Percentiles rank a stretch among this genome's conserved stretches.
These are phyloP conservation scores for Trichosporon sp. DNA, from an alignment of 1,284 basidiomycete species.

Conservation along the genomic window DNA sequence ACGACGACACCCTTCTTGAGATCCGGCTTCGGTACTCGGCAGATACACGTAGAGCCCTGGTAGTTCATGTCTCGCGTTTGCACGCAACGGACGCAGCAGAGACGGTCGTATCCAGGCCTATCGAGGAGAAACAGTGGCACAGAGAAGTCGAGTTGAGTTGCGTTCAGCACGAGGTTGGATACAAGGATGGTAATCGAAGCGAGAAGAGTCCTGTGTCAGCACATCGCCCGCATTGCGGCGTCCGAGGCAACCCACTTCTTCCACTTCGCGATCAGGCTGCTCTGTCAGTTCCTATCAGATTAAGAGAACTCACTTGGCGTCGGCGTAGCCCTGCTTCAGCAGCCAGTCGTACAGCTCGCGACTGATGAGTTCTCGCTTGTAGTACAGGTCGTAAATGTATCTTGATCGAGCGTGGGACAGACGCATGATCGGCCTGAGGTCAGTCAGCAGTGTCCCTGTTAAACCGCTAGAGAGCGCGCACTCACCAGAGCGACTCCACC, in stretches of 20 bases:
- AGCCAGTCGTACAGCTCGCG: slow-evolving; percentile 97
- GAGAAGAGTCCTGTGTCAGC: background rate
- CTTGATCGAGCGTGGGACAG: slow-evolving; percentile 90
- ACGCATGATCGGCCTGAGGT: slow-evolving; percentile 76
- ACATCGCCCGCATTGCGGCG: background rate
- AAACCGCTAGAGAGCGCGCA: background rate
- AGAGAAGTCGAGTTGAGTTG: too few species aligned
- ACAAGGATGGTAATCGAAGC: background rate
- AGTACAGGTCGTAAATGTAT: slow-evolving; percentile 98
- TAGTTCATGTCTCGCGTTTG: slow-evolving; percentile 99
- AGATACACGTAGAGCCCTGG: slow-evolving; percentile 97
- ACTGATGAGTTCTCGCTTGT: slow-evolving; percentile 93
- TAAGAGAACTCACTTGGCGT: slow-evolving; percentile 72
- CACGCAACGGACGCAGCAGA: slow-evolving; percentile 95
- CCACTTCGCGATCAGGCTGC: slow-evolving; percentile 98
- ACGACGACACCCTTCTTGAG: slow-evolving; percentile 88
- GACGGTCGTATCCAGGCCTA: slow-evolving; percentile 88
- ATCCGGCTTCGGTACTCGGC: slow-evolving; percentile 91
- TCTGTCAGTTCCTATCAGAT: background rate
- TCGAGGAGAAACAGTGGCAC: background rate
- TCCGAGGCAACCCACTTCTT: slow-evolving; percentile 59
- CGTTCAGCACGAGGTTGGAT: too few species aligned
- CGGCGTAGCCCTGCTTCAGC: slow-evolving; percentile 93
- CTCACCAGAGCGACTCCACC: slow-evolving; percentile 84
- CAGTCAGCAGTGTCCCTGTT: background rate